A percentile compares a stretch with the other conserved stretches of the same genome.
Evolutionary conservation across 768 basidiomycete genomes (phyloP).

Genomic region (Russula dissimulans): DNA sequence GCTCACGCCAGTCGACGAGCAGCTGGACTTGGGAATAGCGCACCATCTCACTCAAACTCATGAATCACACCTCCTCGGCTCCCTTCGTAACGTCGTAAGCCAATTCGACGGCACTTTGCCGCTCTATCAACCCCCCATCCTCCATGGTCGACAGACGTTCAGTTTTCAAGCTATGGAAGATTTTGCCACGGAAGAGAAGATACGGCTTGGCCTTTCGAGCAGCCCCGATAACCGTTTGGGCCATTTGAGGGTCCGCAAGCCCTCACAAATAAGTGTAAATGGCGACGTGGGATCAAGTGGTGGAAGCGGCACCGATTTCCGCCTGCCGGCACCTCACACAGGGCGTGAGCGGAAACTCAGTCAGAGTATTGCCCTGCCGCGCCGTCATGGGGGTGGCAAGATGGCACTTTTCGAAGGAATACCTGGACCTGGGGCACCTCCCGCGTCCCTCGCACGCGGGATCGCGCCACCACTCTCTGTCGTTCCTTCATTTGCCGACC

Average conservation of each 20-base stretch:
- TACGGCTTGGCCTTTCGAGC: constrained; percentile 43
- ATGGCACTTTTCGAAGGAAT: constrained; percentile 78
- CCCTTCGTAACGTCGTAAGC: constrained; percentile 10
- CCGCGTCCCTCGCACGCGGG: constrained; percentile 29
- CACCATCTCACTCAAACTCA: constrained; percentile 25
- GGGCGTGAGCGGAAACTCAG: constrained; percentile 81
- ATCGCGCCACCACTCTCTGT: constrained; percentile 27
- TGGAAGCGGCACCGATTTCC: constrained; percentile 20
- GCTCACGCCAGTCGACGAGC: neutral
- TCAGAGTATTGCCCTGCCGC: constrained; percentile 65
- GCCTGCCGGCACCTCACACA: constrained; percentile 42
- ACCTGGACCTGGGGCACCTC: constrained; percentile 38
- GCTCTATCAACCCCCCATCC: constrained; percentile 53
- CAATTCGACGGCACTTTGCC: constrained; percentile 41
- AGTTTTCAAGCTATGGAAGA: constrained; percentile 71
- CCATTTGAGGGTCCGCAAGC: constrained; percentile 21
- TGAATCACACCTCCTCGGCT: constrained; percentile 41
- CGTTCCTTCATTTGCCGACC: constrained; percentile 36
- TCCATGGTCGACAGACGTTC: constrained; percentile 42
- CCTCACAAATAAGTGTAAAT: constrained; percentile 10
- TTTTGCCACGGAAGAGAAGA: constrained; percentile 64
- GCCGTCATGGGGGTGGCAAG: constrained; percentile 61
- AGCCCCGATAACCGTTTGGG: constrained; percentile 29
- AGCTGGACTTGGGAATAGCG: neutral
- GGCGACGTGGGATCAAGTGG: constrained; percentile 18